A percentile compares a stretch with the other conserved stretches of the same genome.
phyloP scores from a whole-genome alignment of 2,329 filamentous ascomycete genomes.

The Pseudocercospora ulei region DNA sequence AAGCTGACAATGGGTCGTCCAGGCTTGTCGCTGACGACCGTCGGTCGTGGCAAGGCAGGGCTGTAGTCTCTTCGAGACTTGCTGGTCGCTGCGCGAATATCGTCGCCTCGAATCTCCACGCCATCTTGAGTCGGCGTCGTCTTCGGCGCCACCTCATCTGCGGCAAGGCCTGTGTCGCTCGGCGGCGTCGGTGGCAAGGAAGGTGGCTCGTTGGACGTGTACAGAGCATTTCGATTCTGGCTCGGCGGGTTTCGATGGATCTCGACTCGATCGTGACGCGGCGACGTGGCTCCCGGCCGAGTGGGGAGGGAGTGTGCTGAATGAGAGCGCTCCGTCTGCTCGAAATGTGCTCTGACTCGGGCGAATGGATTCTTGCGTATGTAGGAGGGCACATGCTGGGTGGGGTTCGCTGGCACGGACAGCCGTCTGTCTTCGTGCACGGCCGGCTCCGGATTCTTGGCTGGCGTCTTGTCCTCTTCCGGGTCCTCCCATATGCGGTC shows the following conservation, averaged over 20 bases:
- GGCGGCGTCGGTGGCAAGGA: conserved; percentile 32
- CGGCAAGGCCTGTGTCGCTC: conserved; percentile 30
- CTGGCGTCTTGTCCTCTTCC: conserved; percentile 39
- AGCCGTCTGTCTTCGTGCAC: conserved; percentile 5
- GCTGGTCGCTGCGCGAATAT: conserved; percentile 82
- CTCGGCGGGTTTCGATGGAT: conserved; percentile 76
- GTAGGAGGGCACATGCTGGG: conserved; percentile 34
- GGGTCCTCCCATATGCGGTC: conserved; percentile 88
- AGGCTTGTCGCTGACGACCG: conserved; percentile 79
- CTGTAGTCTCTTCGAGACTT: conserved; percentile 82
- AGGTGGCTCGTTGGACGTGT: conserved; percentile 56
- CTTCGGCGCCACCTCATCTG: conserved; percentile 41
- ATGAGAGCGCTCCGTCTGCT: conserved; percentile 39
- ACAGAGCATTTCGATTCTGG: conserved; percentile 71
- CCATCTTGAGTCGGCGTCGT: conserved; percentile 46
- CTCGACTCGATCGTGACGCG: conserved; percentile 49
- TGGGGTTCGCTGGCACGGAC: conserved; percentile 7
- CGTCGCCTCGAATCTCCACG: conserved; percentile 46
- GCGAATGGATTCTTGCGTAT: conserved; percentile 58
- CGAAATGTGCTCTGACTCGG: conserved; percentile 49
- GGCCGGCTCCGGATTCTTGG: conserved; percentile 14
- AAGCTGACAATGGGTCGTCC: conserved; percentile 97
- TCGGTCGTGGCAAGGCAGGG: conserved; percentile 74
- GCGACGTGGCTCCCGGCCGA: conserved; percentile 19
- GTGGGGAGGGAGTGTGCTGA: conserved; percentile 38